phyloP scores from a whole-genome alignment of 139 green algal species.

The Coelastrella sp. region DNA sequence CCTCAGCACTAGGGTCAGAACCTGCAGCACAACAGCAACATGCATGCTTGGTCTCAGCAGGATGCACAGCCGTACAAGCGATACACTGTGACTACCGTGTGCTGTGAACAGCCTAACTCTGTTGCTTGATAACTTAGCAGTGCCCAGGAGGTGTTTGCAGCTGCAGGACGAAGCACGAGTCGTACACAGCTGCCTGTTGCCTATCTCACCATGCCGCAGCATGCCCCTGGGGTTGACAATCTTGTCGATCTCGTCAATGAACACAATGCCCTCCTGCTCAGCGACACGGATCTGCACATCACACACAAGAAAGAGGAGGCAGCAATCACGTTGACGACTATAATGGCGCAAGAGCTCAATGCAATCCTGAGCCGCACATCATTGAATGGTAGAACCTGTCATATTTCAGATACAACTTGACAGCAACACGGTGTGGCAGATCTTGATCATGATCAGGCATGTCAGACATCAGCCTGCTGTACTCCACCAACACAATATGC shows the following conservation, averaged over 20 bases:
- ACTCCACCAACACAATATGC: too few relatives aligned
- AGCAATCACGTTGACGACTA: too few relatives aligned
- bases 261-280: constrained; percentile 86
- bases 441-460: too few relatives aligned
- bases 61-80: neutral
- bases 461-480: too few relatives aligned
- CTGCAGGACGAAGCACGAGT: neutral
- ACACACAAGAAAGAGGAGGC: too few relatives aligned
- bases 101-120: neutral
- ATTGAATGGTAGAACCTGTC: neutral
- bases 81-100: neutral
- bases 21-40: constrained; percentile 30
- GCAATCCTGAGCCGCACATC: neutral
- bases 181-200: neutral
- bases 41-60: neutral
- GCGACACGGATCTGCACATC: constrained; percentile 37
- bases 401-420: too few relatives aligned
- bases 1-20: constrained; percentile 64
- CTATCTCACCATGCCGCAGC: constrained; percentile 63
- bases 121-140: neutral
- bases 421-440: too few relatives aligned
- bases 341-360: neutral
- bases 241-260: constrained; percentile 99
- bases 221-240: constrained; percentile 83
- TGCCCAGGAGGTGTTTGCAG: neutral